phyloP scores from a whole-genome alignment of 176 grass and related monocot genomes.

The Thalia dealbata region DNA sequence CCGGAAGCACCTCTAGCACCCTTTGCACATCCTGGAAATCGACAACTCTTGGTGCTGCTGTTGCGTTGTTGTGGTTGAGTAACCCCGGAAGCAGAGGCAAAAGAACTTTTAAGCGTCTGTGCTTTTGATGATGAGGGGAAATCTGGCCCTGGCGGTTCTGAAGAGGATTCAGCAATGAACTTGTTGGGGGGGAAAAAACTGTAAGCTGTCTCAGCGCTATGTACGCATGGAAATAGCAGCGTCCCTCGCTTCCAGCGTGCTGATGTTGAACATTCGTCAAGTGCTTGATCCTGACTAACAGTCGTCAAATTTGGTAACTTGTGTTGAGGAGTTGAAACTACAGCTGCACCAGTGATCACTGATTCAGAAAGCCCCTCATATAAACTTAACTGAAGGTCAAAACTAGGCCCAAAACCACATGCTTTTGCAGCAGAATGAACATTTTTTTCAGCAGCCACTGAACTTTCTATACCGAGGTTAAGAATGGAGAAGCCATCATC shows the following conservation, averaged over 20 bases:
- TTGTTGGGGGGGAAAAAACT: too few species aligned
- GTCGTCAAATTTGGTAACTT: background rate
- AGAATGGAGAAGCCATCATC: conserved; percentile 5
- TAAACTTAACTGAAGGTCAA: conserved; percentile 18
- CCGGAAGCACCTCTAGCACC: conserved; percentile 16
- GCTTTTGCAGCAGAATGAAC: conserved; percentile 1
- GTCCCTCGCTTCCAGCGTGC: too few species aligned
- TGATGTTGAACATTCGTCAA: conserved; percentile 36
- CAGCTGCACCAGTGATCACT: background rate
- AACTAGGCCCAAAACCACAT: background rate
- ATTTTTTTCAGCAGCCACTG: background rate
- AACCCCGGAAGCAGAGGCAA: background rate
- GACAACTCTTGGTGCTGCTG: conserved; percentile 3
- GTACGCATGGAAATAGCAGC: too few species aligned
- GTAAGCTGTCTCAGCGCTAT: too few species aligned
- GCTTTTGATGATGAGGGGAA: background rate
- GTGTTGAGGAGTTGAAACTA: background rate
- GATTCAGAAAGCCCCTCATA: conserved; percentile 9
- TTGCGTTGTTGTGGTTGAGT: background rate
- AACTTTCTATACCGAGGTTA: conserved; percentile 10
- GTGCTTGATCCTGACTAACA: conserved; percentile 26
- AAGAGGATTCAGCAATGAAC: too few species aligned
- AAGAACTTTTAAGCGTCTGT: background rate
- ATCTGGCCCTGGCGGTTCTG: background rate
- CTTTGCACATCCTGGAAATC: conserved; percentile 5